Conservation (phyloP, 2,329 filamentous ascomycete species). For the Tolypocladium capitatum region DNA sequence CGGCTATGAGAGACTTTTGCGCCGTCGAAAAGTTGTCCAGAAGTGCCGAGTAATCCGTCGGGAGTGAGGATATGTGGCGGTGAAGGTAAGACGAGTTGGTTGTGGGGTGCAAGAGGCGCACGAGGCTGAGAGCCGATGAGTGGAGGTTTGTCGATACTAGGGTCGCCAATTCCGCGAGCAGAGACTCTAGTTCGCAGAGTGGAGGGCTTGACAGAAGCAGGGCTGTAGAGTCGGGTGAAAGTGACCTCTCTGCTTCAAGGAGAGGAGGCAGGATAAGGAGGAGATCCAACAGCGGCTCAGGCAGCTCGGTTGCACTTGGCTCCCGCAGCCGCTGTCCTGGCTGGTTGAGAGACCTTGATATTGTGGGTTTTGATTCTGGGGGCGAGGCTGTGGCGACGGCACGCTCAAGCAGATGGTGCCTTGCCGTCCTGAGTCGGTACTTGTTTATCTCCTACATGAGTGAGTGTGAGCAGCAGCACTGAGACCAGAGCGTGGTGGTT, state of each 20-base stretch:
- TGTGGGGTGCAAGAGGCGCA: conserved; percentile 32
- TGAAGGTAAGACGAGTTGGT: conserved; percentile 46
- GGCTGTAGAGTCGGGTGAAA: conserved; percentile 21
- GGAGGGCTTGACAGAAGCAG: conserved; percentile 37
- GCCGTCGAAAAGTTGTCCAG: conserved; percentile 16
- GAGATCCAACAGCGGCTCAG: conserved; percentile 36
- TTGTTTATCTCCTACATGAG: conserved; percentile 31
- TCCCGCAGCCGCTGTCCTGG: conserved; percentile 4
- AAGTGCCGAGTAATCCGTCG: conserved; percentile 24
- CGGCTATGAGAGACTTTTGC: conserved; percentile 19
- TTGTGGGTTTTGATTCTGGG: conserved; percentile 8
- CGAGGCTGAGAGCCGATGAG: conserved; percentile 31
- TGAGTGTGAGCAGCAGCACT: background rate
- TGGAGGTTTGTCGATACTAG: conserved; percentile 38
- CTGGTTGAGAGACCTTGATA: conserved; percentile 1
- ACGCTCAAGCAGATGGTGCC: conserved; percentile 34
- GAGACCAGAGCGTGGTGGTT: background rate
- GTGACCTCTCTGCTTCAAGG: conserved; percentile 21
- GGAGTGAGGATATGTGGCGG: conserved; percentile 38
- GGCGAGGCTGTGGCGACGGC: conserved; percentile 34
- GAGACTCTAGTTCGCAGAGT: conserved; percentile 30
- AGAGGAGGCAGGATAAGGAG: conserved; percentile 41
- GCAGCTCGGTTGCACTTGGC: conserved; percentile 14
- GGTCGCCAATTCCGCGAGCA: conserved; percentile 33
- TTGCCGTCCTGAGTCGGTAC: conserved; percentile 34